Base-by-base conservation (phyloP, 768 basidiomycete species). In the Mycena capillaripes region DNA sequence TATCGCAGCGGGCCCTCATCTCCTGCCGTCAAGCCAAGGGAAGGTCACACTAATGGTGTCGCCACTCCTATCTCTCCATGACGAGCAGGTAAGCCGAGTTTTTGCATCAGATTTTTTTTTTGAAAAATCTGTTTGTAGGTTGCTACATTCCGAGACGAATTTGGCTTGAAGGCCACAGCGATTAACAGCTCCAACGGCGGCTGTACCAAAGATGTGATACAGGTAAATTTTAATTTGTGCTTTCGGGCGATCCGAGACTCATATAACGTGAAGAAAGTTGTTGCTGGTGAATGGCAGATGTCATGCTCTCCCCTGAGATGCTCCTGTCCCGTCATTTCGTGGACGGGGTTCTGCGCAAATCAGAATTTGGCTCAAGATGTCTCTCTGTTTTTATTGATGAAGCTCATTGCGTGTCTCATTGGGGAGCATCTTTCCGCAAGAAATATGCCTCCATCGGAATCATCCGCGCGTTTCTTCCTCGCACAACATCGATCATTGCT, bases 361-460 rank as follows among this genome's bases (percentile, higher is more conserved):
- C 69, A 4, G 61, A 44, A 27, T 70, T 70, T 17, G 69, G 68
- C 11, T 10, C 50, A 1, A 59, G 68, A 3, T 69, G 68, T 16
- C 60, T 69, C 1, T 60, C 68, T 8, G 68, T 62, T 1, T 69
- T 69, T 25, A 62, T 69, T 4, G 68, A 84, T 53, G 82, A 85
- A 66, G 82, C 82, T 0, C 84, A 85, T 59, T 79, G 79, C 64
- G 69, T 85, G 1, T 82, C 82, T 1, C 82, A 83, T 52, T 85
- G 83, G 83, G 83, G 83, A 4, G 66, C 72, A 9, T 75, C 77
- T 16, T 85, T 84, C 61, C 77, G 81, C 21, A 83, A 84, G 69
- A 74, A 77, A 34, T 85, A 82, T 42, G 78, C 64, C 0, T 34
- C 40, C 5, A 68, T 84, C 4, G 81, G 80, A 0, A 78, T 78